Conservation (phyloP, 208 protist genomes). For the Vickermania ingenoplastis region DNA sequence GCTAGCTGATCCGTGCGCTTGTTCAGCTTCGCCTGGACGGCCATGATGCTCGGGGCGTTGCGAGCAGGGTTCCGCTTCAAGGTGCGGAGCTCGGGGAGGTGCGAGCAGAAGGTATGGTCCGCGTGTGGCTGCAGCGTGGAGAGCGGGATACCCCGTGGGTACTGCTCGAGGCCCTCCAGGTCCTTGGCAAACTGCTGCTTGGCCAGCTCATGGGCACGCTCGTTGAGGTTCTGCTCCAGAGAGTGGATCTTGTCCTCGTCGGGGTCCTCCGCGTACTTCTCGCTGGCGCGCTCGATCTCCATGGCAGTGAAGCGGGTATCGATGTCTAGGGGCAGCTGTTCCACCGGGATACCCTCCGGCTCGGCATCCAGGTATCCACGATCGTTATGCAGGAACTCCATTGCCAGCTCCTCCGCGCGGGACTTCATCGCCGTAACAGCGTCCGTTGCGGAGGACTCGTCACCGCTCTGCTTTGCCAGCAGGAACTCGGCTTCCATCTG, state of each 20-base stretch:
- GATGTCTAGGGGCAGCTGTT: conserved; percentile 41
- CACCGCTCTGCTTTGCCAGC: background rate
- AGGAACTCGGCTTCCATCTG: background rate
- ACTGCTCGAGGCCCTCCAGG: conserved; percentile 37
- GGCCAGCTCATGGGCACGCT: conserved; percentile 48
- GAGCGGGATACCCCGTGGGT: conserved; percentile 52
- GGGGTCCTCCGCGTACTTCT: conserved; percentile 53
- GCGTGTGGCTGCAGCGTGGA: conserved; percentile 34
- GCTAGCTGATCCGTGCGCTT: conserved; percentile 56
- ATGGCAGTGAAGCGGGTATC: conserved; percentile 54
- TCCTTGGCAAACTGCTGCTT: conserved; percentile 60
- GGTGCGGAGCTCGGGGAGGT: conserved; percentile 30
- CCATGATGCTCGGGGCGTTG: conserved; percentile 19
- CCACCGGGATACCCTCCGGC: conserved; percentile 44
- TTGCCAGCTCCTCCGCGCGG: conserved; percentile 13
- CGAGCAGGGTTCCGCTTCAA: conserved; percentile 38
- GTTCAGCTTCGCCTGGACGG: conserved; percentile 45
- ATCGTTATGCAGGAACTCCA: conserved; percentile 9
- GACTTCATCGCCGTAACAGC: conserved; percentile 13
- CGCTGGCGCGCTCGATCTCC: conserved; percentile 56
- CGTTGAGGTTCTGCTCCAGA: conserved; percentile 56
- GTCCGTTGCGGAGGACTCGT: background rate
- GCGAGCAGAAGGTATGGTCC: conserved; percentile 36
- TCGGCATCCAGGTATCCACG: conserved; percentile 17
- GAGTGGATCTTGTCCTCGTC: conserved; percentile 35